Evolutionary conservation across 495 filamentous ascomycete species (phyloP).

Genomic region (Penicillium diatomitis): DNA sequence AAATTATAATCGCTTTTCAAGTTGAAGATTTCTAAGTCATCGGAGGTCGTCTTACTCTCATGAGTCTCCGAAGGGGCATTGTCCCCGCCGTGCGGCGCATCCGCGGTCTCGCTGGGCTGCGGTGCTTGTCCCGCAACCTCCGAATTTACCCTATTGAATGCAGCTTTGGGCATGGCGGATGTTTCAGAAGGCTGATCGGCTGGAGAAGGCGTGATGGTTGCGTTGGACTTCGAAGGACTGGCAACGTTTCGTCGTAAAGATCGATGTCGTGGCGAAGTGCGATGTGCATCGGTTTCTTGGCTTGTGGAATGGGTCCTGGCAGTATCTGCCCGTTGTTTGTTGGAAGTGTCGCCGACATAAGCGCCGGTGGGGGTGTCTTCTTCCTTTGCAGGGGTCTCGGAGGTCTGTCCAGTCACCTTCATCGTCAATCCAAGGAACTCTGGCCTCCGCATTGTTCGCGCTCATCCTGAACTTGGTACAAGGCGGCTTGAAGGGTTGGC

Average conservation of each 20-base stretch:
- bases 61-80: background rate
- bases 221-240: conserved; percentile 16
- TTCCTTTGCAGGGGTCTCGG: conserved; percentile 20
- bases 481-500: conserved; percentile 13
- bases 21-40: no score
- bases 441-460: conserved; percentile 47
- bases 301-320: conserved; percentile 37
- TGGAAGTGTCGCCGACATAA: conserved; percentile 30
- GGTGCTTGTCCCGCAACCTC: conserved; percentile 1
- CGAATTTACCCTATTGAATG: conserved; percentile 9
- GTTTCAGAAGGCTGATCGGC: conserved; percentile 8
- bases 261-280: conserved; percentile 12
- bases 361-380: background rate
- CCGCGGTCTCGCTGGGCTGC: conserved; percentile 13
- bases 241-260: conserved; percentile 10
- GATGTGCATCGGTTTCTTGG: conserved; percentile 18
- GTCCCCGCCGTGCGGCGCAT: conserved; percentile 4
- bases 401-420: conserved; percentile 30
- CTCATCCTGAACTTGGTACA: conserved; percentile 62
- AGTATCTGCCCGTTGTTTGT: conserved; percentile 41
- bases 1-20: no score
- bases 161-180: background rate
- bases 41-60: conserved; percentile 6
- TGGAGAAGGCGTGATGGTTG: conserved; percentile 11
- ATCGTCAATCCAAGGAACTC: conserved; percentile 26